Percentiles rank a stretch among this genome's conserved stretches.
phyloP scores from a whole-genome alignment of 768 basidiomycete species.

The Floccularia luteovirens region DNA sequence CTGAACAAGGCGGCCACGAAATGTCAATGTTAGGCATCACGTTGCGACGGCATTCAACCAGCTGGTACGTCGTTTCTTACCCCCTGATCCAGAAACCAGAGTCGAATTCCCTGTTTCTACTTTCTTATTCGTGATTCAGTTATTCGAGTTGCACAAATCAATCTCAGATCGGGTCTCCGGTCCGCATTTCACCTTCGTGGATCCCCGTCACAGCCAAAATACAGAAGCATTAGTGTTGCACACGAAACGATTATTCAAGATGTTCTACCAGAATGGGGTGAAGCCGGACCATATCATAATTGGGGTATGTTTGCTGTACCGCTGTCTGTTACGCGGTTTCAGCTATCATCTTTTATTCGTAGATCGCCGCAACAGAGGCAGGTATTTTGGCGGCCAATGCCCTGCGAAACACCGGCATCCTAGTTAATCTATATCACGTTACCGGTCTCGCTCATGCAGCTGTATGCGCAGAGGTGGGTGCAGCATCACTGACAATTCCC shows the following conservation, averaged over 20 bases:
- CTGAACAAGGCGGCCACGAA: no score
- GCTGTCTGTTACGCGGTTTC: background rate
- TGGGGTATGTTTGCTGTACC: constrained; percentile 28
- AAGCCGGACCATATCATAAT: constrained; percentile 33
- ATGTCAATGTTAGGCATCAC: no score
- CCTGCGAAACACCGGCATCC: constrained; percentile 32
- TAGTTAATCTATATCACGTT: constrained; percentile 46
- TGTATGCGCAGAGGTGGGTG: constrained; percentile 46
- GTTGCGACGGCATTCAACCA: no score
- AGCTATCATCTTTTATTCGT: constrained; percentile 2
- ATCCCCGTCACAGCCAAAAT: constrained; percentile 35
- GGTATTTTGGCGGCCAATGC: constrained; percentile 40
- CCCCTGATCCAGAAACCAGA: no score
- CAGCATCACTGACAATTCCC: constrained; percentile 39
- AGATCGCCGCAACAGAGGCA: constrained; percentile 54
- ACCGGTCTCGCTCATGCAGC: constrained; percentile 45
- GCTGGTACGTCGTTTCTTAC: no score
- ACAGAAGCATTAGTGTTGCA: constrained; percentile 28
- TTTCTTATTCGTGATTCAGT: constrained; percentile 20
- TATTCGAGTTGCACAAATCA: constrained; percentile 40
- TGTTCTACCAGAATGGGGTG: constrained; percentile 33
- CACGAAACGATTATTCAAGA: constrained; percentile 29
- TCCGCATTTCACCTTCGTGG: constrained; percentile 42
- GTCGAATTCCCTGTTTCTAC: background rate
- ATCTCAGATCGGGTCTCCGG: constrained; percentile 37